phyloP scores from a whole-genome alignment of 768 basidiomycete genomes.

The Leucosporidium yakuticum region DNA sequence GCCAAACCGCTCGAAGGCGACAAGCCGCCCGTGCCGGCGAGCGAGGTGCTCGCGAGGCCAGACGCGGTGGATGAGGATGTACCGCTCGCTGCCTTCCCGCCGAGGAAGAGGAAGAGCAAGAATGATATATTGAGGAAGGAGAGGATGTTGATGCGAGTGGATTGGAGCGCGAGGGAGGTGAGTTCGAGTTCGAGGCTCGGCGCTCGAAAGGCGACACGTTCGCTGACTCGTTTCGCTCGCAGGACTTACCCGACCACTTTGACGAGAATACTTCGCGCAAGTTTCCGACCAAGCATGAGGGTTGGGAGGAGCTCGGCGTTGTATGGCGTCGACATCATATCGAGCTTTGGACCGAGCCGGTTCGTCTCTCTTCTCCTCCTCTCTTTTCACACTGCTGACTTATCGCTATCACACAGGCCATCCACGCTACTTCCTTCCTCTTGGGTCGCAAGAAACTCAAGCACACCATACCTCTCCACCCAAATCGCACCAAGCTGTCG shows the following conservation, averaged over 20 bases:
- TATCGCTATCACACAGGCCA: slow-evolving; percentile 17
- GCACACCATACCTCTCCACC: slow-evolving; percentile 66
- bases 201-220: slow-evolving; percentile 39
- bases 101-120: slow-evolving; percentile 15
- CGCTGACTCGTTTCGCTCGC: slow-evolving; percentile 23
- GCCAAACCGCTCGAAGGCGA: too few relatives aligned
- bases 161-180: slow-evolving; percentile 52
- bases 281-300: slow-evolving; percentile 47
- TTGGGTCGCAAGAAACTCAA: slow-evolving; percentile 69
- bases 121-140: slow-evolving; percentile 71
- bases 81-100: slow-evolving; percentile 50
- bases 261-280: slow-evolving; percentile 65
- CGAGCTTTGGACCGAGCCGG: slow-evolving; percentile 77
- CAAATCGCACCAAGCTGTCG: slow-evolving; percentile 62
- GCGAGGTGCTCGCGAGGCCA: slow-evolving; percentile 60
- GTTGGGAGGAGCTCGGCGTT: slow-evolving; percentile 79
- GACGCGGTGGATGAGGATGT: slow-evolving; percentile 56
- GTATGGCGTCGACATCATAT: slow-evolving; percentile 67
- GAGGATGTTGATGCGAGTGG: slow-evolving; percentile 78
- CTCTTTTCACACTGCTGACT: background rate
- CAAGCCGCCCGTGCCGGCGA: too few relatives aligned
- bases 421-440: slow-evolving; percentile 59
- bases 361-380: slow-evolving; percentile 45
- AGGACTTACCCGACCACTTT: slow-evolving; percentile 52
- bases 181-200: slow-evolving; percentile 39